phyloP scores from a whole-genome alignment of 2,329 filamentous ascomycete species.

The Fusarium falciforme region DNA sequence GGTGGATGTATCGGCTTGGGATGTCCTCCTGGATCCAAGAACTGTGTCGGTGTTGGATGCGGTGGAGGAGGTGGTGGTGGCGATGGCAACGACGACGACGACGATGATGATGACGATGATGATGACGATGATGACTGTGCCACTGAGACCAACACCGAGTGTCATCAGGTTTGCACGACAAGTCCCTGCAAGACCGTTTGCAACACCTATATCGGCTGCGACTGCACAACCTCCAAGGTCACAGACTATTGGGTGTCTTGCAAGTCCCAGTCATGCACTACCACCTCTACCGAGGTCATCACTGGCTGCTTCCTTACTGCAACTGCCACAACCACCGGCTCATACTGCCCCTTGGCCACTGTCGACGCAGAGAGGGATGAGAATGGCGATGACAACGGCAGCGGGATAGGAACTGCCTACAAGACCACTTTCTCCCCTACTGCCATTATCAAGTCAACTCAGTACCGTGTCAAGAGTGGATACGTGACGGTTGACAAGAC shows the following conservation, averaged over 20 bases:
- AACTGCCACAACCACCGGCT: constrained; percentile 8
- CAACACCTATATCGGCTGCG: constrained; percentile 21
- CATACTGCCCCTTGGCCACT: constrained; percentile 1
- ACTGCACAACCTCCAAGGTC: constrained; percentile 11
- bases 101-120: constrained; percentile 2
- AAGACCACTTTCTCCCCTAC: constrained; percentile 8
- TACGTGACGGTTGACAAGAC: constrained; percentile 18
- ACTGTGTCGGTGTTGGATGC: constrained; percentile 17
- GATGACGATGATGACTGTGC: constrained; percentile 18
- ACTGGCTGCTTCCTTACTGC: constrained; percentile 13
- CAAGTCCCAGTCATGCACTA: constrained; percentile 4
- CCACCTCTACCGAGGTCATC: constrained; percentile 6
- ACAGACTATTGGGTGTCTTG: constrained; percentile 25
- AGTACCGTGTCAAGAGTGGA: neutral
- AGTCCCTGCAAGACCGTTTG: constrained; percentile 11
- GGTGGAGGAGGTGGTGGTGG: neutral
- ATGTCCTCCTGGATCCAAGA: constrained; percentile 5
- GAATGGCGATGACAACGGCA: neutral
- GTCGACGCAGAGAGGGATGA: neutral
- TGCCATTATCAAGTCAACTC: constrained; percentile 1
- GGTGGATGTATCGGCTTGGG: constrained; percentile 12
- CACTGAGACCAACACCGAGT: constrained; percentile 22
- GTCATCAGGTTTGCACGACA: constrained; percentile 19
- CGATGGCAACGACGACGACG: neutral
- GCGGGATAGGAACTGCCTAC: neutral